These are phyloP conservation scores for Fusarium avenaceum DNA, from an alignment of 2,329 filamentous ascomycete species.

Conservation along the genomic window DNA sequence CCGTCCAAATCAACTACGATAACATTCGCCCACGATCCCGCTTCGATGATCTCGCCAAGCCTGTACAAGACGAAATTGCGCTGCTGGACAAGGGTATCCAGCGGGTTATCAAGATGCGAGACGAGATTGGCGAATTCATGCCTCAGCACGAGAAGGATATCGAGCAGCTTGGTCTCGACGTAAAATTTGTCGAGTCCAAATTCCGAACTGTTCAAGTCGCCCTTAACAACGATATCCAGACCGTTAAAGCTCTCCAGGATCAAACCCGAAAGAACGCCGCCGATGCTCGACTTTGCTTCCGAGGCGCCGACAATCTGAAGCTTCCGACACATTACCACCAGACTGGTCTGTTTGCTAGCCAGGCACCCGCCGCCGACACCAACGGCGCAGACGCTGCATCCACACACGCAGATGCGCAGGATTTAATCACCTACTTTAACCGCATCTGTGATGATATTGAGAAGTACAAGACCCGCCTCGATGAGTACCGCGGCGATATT, in stretches of 20 bases:
- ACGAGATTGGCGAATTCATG: conserved; percentile 79
- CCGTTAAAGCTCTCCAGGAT: conserved; percentile 74
- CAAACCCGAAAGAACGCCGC: conserved; percentile 72
- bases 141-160: conserved; percentile 66
- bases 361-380: conserved; percentile 48
- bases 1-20: conserved; percentile 82
- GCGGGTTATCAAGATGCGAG: conserved; percentile 81
- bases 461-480: conserved; percentile 59
- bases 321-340: conserved; percentile 72
- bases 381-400: conserved; percentile 53
- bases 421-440: conserved; percentile 62
- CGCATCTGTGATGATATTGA: conserved; percentile 60
- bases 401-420: conserved; percentile 57
- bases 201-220: conserved; percentile 61
- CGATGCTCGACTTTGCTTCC: conserved; percentile 79
- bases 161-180: conserved; percentile 61
- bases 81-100: conserved; percentile 84
- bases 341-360: conserved; percentile 59
- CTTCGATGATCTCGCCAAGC: conserved; percentile 89
- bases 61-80: conserved; percentile 83
- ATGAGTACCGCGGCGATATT: conserved; percentile 61
- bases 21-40: conserved; percentile 89
- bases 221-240: conserved; percentile 69
- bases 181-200: conserved; percentile 65
- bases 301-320: conserved; percentile 80